A percentile compares a stretch with the other conserved stretches of the same genome.
phyloP scores from a whole-genome alignment of 2,329 filamentous ascomycete species.

The Setomelanomma holmii region DNA sequence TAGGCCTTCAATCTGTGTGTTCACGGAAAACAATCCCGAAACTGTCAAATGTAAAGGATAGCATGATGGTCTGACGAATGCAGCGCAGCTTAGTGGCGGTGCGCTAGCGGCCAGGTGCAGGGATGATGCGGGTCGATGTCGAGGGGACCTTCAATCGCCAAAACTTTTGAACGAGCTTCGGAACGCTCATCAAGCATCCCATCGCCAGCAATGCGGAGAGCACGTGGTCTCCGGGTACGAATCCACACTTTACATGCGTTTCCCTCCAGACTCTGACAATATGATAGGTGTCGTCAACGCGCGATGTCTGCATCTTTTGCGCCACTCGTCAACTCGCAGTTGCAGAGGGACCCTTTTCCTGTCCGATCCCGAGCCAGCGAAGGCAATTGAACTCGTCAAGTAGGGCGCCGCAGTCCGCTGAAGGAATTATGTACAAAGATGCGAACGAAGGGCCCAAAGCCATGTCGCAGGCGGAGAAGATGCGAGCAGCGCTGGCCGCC shows the following conservation, averaged over 20 bases:
- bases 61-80: background rate
- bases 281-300: slow-evolving; percentile 41
- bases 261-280: slow-evolving; percentile 6
- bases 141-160: slow-evolving; percentile 14
- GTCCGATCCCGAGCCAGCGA: slow-evolving; percentile 30
- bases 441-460: slow-evolving; percentile 21
- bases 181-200: slow-evolving; percentile 9
- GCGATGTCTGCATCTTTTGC: slow-evolving; percentile 50
- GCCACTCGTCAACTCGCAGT: slow-evolving; percentile 42
- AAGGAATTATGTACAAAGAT: slow-evolving; percentile 37
- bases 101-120: slow-evolving; percentile 7
- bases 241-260: background rate
- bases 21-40: too few species aligned
- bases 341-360: slow-evolving; percentile 21
- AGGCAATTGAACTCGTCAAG: slow-evolving; percentile 43
- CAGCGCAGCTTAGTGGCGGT: background rate
- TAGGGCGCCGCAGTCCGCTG: slow-evolving; percentile 38
- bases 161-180: slow-evolving; percentile 20
- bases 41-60: too few species aligned
- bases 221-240: slow-evolving; percentile 38
- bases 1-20: too few species aligned
- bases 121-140: slow-evolving; percentile 14
- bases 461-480: slow-evolving; percentile 36
- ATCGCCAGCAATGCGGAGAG: slow-evolving; percentile 35
- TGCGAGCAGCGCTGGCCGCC: slow-evolving; percentile 33